Conservation (phyloP, 1,139 yeast species). For the Suhomyces yuchorum region DNA sequence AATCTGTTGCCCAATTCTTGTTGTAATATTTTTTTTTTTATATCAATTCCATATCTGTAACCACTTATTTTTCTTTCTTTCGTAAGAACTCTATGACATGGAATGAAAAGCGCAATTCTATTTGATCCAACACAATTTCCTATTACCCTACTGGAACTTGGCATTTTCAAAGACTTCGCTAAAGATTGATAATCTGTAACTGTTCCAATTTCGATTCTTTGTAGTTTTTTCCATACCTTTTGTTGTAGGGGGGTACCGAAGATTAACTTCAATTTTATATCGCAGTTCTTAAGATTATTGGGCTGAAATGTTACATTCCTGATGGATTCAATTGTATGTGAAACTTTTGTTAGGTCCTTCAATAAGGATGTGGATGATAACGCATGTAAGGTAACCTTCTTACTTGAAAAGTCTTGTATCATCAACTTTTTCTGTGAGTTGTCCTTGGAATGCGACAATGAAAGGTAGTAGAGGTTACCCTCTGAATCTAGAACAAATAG, state of each 20-base stretch:
- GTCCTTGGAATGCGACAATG: constrained; percentile 20
- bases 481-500: constrained; percentile 21
- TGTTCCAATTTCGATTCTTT: constrained; percentile 19
- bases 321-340: constrained; percentile 17
- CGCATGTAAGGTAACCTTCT: constrained; percentile 6
- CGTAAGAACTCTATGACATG: constrained; percentile 30
- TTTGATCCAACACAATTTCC: constrained; percentile 31
- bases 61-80: constrained; percentile 24
- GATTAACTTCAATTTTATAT: constrained; percentile 16
- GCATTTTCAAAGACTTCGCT: constrained; percentile 21
- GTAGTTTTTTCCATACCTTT: constrained; percentile 25
- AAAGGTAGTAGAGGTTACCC: constrained; percentile 26
- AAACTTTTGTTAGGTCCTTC: constrained; percentile 9
- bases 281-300: constrained; percentile 3
- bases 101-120: constrained; percentile 26
- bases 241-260: constrained; percentile 29
- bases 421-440: constrained; percentile 12
- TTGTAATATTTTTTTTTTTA: constrained; percentile 19
- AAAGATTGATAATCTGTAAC: constrained; percentile 21
- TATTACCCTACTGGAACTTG: constrained; percentile 24
- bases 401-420: constrained; percentile 20
- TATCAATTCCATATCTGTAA: constrained; percentile 25
- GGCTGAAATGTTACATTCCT: constrained; percentile 19
- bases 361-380: constrained; percentile 5
- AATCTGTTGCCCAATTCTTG: constrained; percentile 13